Base-by-base conservation (phyloP, 768 basidiomycete species). In the Serendipita indica region DNA sequence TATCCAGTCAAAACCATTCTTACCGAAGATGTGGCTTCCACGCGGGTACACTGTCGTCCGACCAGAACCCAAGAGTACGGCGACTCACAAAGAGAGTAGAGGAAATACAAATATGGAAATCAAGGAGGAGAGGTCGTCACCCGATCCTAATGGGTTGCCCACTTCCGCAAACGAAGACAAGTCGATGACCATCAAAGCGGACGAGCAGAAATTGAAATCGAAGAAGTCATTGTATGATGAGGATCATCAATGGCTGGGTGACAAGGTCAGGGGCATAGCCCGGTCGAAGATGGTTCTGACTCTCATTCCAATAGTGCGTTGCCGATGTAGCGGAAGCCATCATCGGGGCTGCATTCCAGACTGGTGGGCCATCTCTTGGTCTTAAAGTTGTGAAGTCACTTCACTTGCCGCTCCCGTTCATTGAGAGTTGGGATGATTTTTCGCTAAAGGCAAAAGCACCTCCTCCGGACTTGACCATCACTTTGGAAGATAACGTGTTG, bases 271-370 rank as follows among this genome's bases (percentile, higher is more conserved):
- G 34, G 39, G n/a, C 27, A 33, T 14, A 32, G 49, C 60, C 52
- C 58, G 45, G 54, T 39, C 57, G 25, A 37, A 34, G 22, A 61
- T 57, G 16, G 63, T 25, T 34, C 37, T 60, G n/a, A 27, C 30
- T 16, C n/a, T n/a, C n/a, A n/a, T n/a, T 64, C 18, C 57, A 25
- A 32, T 58, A 90, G 89, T 79, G 81, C 20, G 74, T 89, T 28
- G 89, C 89, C 52, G 89, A 92, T 69, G 85, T 89, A 39, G 78
- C 80, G 6, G 89, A 92, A 69, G 86, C 89, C 2, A 80, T 91
- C 60, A 80, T 90, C 27, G 89, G 84, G 33, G 89, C 88, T 16
- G 86, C 84, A 3, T 89, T 82, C 66, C 72, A 86, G 43, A 79
- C 83, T 22, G 83, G 84, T 10, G 89, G 87, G 57, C 73, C 75